Conservation (phyloP, 2,329 filamentous ascomycete species). For the Shiraia bambusicola region DNA sequence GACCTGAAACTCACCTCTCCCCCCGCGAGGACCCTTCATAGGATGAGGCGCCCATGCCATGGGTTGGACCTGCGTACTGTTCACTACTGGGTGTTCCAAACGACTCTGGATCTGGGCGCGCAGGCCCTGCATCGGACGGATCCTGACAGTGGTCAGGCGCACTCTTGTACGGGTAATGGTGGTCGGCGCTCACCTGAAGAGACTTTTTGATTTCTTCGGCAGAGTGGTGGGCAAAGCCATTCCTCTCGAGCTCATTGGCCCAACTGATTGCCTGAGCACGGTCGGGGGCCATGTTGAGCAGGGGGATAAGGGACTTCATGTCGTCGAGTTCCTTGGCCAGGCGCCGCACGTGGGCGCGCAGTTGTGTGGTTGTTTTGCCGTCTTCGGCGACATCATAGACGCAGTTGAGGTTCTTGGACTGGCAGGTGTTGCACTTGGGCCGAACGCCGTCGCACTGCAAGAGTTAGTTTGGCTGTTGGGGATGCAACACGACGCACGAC, state of each 20-base stretch:
- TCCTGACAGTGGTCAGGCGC: conserved; percentile 25
- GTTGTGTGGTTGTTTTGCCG: conserved; percentile 42
- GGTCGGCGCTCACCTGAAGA: conserved; percentile 31
- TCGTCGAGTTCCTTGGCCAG: conserved; percentile 44
- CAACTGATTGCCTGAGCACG: conserved; percentile 38
- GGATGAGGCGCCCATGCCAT: conserved; percentile 30
- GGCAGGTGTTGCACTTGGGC: conserved; percentile 44
- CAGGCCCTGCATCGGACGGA: conserved; percentile 20
- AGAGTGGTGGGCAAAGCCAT: conserved; percentile 42
- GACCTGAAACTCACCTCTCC: conserved; percentile 26
- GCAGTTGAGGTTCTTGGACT: conserved; percentile 41
- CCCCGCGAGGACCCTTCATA: conserved; percentile 39
- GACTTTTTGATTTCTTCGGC: conserved; percentile 41
- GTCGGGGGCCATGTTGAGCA: conserved; percentile 39
- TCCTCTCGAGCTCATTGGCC: conserved; percentile 42
- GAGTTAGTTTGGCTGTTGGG: conserved; percentile 10
- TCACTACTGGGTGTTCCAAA: conserved; percentile 33
- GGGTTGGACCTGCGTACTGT: conserved; percentile 21
- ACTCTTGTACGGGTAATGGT: background rate
- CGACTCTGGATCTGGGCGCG: conserved; percentile 27
- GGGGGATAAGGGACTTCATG: conserved; percentile 41
- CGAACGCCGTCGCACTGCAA: conserved; percentile 41
- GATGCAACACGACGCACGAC: background rate
- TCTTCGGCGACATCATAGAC: conserved; percentile 44
- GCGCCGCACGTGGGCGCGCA: conserved; percentile 41